phyloP scores from a whole-genome alignment of 2,329 filamentous ascomycete species.

The Mycosphaerella sp. region DNA sequence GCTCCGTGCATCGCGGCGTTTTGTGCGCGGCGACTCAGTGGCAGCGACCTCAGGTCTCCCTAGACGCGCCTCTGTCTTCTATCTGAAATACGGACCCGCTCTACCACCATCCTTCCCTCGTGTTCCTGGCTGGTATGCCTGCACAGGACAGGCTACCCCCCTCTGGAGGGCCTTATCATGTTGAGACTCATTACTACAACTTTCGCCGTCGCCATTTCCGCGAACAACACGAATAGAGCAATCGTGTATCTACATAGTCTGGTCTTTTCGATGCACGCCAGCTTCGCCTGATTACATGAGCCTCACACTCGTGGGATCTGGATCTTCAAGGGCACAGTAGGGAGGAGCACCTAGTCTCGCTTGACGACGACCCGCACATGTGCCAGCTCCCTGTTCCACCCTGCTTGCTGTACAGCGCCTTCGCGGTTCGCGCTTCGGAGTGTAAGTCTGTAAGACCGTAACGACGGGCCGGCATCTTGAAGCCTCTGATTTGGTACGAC shows the following conservation, averaged over 20 bases:
- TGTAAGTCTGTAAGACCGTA: too few relatives aligned
- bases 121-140: neutral
- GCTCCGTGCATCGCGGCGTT: neutral
- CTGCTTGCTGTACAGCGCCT: too few relatives aligned
- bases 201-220: conserved; percentile 2
- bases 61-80: neutral
- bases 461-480: too few relatives aligned
- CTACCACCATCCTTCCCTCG: neutral
- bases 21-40: conserved; percentile 1
- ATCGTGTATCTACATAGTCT: neutral
- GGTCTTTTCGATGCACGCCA: conserved; percentile 1
- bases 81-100: neutral
- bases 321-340: neutral
- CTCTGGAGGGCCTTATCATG: neutral
- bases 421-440: neutral
- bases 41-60: conserved; percentile 4
- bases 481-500: too few relatives aligned
- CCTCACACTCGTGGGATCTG: neutral
- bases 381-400: neutral
- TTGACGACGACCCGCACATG: neutral
- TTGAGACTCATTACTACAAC: conserved; percentile 1
- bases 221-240: neutral
- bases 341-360: too few relatives aligned
- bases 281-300: neutral
- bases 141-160: neutral